Evolutionary conservation across 2,329 filamentous ascomycete genomes (phyloP).

Genomic region (Fonsecaea pedrosoi): DNA sequence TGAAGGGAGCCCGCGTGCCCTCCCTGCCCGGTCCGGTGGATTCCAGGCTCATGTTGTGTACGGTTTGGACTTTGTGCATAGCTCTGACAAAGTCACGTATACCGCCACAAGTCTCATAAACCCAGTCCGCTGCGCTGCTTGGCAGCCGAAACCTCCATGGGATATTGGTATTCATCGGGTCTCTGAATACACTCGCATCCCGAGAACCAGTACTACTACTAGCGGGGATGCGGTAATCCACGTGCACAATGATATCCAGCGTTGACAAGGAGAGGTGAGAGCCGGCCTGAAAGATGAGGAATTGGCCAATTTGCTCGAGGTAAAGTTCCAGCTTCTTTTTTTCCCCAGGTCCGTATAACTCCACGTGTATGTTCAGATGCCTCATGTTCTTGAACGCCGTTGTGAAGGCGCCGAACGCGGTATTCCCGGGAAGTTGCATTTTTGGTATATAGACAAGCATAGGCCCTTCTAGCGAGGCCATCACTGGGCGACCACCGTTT

Average conservation of each 20-base stretch:
- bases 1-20: not conserved
- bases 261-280: not conserved
- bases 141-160: too few species aligned
- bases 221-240: not conserved
- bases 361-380: not conserved
- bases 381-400: not conserved
- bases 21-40: not conserved
- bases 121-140: too few species aligned
- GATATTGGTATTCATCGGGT: too few species aligned
- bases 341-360: not conserved
- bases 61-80: not conserved
- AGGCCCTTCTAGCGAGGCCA: not conserved
- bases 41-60: not conserved
- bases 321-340: not conserved
- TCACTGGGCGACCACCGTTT: not conserved
- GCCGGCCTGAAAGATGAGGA: not conserved
- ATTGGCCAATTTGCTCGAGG: not conserved
- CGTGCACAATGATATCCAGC: not conserved
- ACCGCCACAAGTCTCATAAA: too few species aligned
- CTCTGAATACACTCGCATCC: too few species aligned
- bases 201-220: too few species aligned
- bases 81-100: not conserved
- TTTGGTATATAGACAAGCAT: not conserved
- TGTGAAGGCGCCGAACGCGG: not conserved
- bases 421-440: not conserved